phyloP scores from a whole-genome alignment of 352 stramenopile species.

The Blastocystis sp. region DNA sequence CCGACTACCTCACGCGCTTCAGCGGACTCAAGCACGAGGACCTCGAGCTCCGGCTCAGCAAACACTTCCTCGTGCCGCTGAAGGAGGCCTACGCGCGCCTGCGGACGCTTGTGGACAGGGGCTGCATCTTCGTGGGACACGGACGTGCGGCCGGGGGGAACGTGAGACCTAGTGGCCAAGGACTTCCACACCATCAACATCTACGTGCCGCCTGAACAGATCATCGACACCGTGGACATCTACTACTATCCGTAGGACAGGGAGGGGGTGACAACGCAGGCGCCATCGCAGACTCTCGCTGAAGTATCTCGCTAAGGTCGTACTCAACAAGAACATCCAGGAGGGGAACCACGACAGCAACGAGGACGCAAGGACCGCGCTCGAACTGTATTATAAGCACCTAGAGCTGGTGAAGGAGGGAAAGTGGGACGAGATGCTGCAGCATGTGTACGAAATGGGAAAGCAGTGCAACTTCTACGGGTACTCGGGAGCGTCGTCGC shows the following conservation, averaged over 20 bases:
- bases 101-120: constrained; percentile 69
- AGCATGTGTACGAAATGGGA: constrained; percentile 46
- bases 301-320: constrained; percentile 72
- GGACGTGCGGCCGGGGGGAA: not conserved
- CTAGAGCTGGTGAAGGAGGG: constrained; percentile 65
- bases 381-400: constrained; percentile 72
- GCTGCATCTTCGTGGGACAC: constrained; percentile 63
- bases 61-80: constrained; percentile 71
- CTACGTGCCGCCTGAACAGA: constrained; percentile 71
- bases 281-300: constrained; percentile 73
- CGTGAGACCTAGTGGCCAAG: constrained; percentile 70
- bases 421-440: constrained; percentile 56
- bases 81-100: constrained; percentile 75
- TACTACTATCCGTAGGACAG: constrained; percentile 65
- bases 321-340: constrained; percentile 76
- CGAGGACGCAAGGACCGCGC: constrained; percentile 72
- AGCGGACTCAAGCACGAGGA: constrained; percentile 71
- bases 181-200: constrained; percentile 79
- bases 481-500: not conserved
- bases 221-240: constrained; percentile 78
- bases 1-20: constrained; percentile 80
- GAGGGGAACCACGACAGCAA: constrained; percentile 78
- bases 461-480: constrained; percentile 53
- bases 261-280: not conserved
- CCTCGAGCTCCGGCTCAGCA: constrained; percentile 67